Percentiles rank a stretch among this genome's conserved stretches.
Conservation (phyloP, 306 rosid species). For the Fragaria iinumae region DNA sequence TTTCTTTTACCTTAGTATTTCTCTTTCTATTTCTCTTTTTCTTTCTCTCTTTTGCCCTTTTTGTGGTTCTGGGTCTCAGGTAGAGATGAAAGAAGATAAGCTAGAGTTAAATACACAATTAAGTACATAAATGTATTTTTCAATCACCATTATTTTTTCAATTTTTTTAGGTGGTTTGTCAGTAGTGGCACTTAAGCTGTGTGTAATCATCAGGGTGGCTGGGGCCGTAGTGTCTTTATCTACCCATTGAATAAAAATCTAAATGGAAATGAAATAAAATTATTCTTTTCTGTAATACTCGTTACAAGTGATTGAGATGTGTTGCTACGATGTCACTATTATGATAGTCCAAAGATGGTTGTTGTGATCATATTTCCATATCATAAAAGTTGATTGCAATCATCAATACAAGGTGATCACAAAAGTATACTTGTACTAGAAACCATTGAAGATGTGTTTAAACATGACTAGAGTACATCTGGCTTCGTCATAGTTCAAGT, state of each 20-base stretch:
- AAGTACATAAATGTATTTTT: slow-evolving; percentile 55
- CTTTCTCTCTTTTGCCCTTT: slow-evolving; percentile 23
- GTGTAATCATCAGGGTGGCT: slow-evolving; percentile 38
- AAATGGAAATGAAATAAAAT: slow-evolving; percentile 36
- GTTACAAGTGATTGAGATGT: background rate
- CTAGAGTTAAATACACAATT: slow-evolving; percentile 27
- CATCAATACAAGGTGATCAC: background rate
- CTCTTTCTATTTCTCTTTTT: background rate
- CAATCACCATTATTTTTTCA: slow-evolving; percentile 30
- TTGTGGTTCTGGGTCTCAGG: slow-evolving; percentile 40
- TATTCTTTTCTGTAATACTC: slow-evolving; percentile 52
- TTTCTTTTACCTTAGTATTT: background rate
- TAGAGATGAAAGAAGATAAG: slow-evolving; percentile 40
- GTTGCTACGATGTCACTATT: background rate
- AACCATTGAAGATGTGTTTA: background rate
- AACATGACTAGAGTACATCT: background rate
- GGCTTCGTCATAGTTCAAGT: background rate
- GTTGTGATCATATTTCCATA: background rate
- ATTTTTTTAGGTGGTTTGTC: slow-evolving; percentile 36
- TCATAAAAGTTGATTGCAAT: background rate
- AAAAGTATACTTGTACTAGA: background rate
- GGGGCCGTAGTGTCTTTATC: slow-evolving; percentile 34
- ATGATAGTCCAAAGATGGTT: background rate
- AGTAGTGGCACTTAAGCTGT: slow-evolving; percentile 45
- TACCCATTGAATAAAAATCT: slow-evolving; percentile 34